Percentiles rank a stretch among this genome's conserved stretches.
Conservation (phyloP, 768 basidiomycete genomes). For the Boletus subcaerulescens region DNA sequence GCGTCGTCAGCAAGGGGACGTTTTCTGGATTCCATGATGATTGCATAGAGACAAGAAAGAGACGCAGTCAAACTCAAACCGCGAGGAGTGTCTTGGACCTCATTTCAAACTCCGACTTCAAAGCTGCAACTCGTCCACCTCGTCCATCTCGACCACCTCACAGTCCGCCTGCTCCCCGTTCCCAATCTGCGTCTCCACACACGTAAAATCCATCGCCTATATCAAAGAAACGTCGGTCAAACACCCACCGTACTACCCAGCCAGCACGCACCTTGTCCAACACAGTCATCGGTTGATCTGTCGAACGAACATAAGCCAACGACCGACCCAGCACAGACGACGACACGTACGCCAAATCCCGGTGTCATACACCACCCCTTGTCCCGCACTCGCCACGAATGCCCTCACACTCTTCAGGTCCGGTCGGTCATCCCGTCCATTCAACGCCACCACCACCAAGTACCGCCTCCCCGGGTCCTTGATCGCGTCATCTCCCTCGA, state of each 20-base stretch:
- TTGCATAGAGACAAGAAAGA: conserved; percentile 17
- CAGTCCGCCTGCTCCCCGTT: conserved; percentile 77
- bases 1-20: conserved; percentile 52
- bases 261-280: conserved; percentile 55
- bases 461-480: conserved; percentile 54
- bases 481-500: conserved; percentile 42
- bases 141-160: conserved; percentile 63
- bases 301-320: conserved; percentile 9
- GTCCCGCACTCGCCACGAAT: conserved; percentile 74
- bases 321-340: not conserved
- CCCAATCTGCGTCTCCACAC: conserved; percentile 92
- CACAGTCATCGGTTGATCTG: conserved; percentile 93
- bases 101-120: conserved; percentile 30
- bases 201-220: conserved; percentile 76
- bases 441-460: conserved; percentile 84
- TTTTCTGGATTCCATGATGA: conserved; percentile 58
- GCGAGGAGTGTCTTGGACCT: conserved; percentile 8
- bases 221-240: too few relatives aligned
- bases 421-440: conserved; percentile 72
- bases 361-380: conserved; percentile 82
- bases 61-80: conserved; percentile 8
- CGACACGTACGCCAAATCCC: conserved; percentile 85
- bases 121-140: not conserved
- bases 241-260: not conserved
- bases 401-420: conserved; percentile 73